These are phyloP conservation scores for Onygenales sp. DNA, from an alignment of 2,329 filamentous ascomycete genomes.

Conservation along the genomic window DNA sequence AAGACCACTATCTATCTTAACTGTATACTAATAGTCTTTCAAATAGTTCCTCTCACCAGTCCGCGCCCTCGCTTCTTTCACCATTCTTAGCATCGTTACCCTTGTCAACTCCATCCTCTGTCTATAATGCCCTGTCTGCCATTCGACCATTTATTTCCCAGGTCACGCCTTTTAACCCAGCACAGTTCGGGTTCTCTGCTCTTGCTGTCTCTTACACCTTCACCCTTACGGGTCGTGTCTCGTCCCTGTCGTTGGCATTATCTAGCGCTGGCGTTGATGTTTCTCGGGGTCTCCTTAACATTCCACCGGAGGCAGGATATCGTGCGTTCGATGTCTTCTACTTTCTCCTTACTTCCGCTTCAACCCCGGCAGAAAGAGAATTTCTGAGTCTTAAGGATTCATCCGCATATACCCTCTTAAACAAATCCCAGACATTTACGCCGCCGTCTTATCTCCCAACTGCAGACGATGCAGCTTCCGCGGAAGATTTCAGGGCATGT, in stretches of 20 bases:
- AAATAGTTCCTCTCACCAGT: conserved; percentile 75
- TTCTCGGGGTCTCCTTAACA: conserved; percentile 63
- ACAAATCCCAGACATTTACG: conserved; percentile 73
- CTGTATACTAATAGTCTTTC: conserved; percentile 13
- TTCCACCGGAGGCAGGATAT: conserved; percentile 70
- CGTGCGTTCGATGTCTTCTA: conserved; percentile 98
- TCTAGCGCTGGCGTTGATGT: conserved; percentile 87
- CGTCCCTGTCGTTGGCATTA: conserved; percentile 64
- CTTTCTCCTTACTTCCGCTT: conserved; percentile 86
- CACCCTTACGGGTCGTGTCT: conserved; percentile 69
- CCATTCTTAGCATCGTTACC: conserved; percentile 78
- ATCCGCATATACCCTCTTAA: conserved; percentile 67
- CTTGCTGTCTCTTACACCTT: conserved; percentile 74
- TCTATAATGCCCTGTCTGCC: conserved; percentile 71
- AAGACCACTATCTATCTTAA: not conserved
- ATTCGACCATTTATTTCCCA: conserved; percentile 79
- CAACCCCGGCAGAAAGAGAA: conserved; percentile 78
- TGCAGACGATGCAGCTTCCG: conserved; percentile 82
- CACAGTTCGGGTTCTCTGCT: conserved; percentile 67
- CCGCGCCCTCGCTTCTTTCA: conserved; percentile 71
- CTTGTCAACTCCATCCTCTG: conserved; percentile 61
- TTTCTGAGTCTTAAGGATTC: conserved; percentile 72
- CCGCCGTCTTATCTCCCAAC: conserved; percentile 84
- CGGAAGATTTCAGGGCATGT: conserved; percentile 82
- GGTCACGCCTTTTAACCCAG: conserved; percentile 83